Conservation (phyloP, 495 filamentous ascomycete species). For the Pseudomonodictys pantanalensis region DNA sequence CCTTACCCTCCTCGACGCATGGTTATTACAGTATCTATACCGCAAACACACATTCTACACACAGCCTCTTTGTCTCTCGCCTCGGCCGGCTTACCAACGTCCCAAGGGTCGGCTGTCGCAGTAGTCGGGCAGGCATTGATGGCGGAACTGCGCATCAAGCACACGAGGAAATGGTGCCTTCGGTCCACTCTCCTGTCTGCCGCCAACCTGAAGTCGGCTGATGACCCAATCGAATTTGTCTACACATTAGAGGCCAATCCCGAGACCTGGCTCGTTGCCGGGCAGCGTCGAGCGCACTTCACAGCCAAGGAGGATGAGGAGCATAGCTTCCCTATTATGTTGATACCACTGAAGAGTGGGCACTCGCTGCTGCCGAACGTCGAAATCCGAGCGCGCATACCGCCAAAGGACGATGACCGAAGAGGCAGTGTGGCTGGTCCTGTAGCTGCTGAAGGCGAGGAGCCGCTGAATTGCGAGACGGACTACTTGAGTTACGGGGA, state of each 20-base stretch:
- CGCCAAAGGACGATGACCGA: conserved; percentile 8
- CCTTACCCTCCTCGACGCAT: conserved; percentile 31
- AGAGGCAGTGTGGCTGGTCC: conserved; percentile 41
- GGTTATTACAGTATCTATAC: conserved; percentile 80
- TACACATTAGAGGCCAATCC: conserved; percentile 76
- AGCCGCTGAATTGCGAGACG: conserved; percentile 63
- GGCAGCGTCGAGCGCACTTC: conserved; percentile 74
- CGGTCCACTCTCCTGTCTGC: conserved; percentile 28
- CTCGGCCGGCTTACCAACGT: conserved; percentile 29
- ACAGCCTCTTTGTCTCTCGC: conserved; percentile 69
- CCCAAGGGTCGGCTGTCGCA: conserved; percentile 44
- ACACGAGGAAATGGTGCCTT: conserved; percentile 77
- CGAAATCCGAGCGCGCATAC: conserved; percentile 60
- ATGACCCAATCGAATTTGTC: conserved; percentile 67
- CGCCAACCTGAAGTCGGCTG: conserved; percentile 28
- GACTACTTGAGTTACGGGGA: conserved; percentile 75
- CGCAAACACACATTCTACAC: conserved; percentile 77
- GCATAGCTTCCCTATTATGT: conserved; percentile 57
- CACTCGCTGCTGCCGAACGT: conserved; percentile 71
- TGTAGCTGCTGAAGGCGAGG: conserved; percentile 25
- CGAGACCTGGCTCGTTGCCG: conserved; percentile 82
- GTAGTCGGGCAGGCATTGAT: conserved; percentile 67
- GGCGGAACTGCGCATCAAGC: conserved; percentile 67
- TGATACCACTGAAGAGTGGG: conserved; percentile 77
- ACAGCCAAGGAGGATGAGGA: conserved; percentile 53